Conservation (phyloP, 805 yeast species). For the Soucietia sequanensis region DNA sequence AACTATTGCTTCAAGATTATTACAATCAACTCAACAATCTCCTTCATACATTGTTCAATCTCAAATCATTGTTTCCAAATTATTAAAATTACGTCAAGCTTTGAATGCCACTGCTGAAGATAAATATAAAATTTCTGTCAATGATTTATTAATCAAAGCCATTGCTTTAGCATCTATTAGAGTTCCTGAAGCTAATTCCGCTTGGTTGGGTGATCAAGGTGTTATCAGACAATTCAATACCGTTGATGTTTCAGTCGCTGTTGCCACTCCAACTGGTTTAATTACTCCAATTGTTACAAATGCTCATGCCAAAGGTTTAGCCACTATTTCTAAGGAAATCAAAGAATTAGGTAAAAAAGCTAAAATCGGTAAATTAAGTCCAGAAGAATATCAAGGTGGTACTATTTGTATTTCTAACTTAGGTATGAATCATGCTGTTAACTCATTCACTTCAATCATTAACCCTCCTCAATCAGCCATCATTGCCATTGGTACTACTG, state of each 20-base stretch:
- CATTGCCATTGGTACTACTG: conserved; percentile 90
- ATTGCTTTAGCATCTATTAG: conserved; percentile 84
- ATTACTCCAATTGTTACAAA: conserved; percentile 93
- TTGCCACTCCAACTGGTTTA: conserved; percentile 95
- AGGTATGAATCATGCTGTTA: conserved; percentile 97
- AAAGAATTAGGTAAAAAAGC: conserved; percentile 97
- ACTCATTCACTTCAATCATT: conserved; percentile 90
- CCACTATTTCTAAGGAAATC: conserved; percentile 74
- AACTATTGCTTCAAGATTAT: conserved; percentile 85
- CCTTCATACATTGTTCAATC: conserved; percentile 95
- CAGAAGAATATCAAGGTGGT: conserved; percentile 99
- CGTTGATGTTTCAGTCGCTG: conserved; percentile 98
- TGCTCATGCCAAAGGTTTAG: conserved; percentile 86
- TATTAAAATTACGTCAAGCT: conserved; percentile 87
- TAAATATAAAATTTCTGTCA: conserved; percentile 86
- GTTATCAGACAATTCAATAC: conserved; percentile 87
- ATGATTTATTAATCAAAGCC: conserved; percentile 93
- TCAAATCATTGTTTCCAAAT: conserved; percentile 79
- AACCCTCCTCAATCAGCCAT: conserved; percentile 98
- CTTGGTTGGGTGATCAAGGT: conserved; percentile 87
- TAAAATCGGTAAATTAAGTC: conserved; percentile 84
- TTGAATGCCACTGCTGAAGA: conserved; percentile 84
- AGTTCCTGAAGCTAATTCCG: conserved; percentile 92
- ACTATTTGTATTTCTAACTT: conserved; percentile 97
- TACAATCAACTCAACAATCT: conserved; percentile 78